Percentiles rank a stretch among this genome's conserved stretches.
Evolutionary conservation across 768 basidiomycete genomes (phyloP).

Genomic region (Boletus rex-veris): DNA sequence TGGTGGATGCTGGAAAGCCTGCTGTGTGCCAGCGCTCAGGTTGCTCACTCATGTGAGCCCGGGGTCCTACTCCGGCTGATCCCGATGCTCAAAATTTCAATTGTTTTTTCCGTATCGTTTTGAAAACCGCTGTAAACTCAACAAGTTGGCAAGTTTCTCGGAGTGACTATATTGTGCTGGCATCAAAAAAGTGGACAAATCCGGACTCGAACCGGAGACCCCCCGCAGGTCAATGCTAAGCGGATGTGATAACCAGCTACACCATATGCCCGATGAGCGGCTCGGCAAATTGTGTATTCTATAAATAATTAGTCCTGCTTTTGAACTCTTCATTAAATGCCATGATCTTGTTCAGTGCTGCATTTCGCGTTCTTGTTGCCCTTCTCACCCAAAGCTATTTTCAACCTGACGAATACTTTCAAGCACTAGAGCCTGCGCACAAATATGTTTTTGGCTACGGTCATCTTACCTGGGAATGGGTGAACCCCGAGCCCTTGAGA

Average conservation of each 20-base stretch:
- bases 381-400: slow-evolving; percentile 81
- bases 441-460: slow-evolving; percentile 88
- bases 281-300: neutral
- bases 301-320: neutral
- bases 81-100: no score
- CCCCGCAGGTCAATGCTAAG: slow-evolving; percentile 36
- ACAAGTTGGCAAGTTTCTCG: no score
- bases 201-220: slow-evolving; percentile 40
- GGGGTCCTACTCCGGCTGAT: no score
- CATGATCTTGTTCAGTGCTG: slow-evolving; percentile 36
- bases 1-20: no score
- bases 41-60: no score
- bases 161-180: neutral
- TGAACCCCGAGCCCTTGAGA: slow-evolving; percentile 61
- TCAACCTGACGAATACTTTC: slow-evolving; percentile 97
- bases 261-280: slow-evolving; percentile 32
- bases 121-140: no score
- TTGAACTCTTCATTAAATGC: neutral
- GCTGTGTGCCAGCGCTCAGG: no score
- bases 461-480: slow-evolving; percentile 96
- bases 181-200: slow-evolving; percentile 32
- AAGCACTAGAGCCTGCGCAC: slow-evolving; percentile 91
- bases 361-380: slow-evolving; percentile 57
- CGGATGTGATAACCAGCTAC: slow-evolving; percentile 41
- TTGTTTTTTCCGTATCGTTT: no score